A percentile compares a stretch with the other conserved stretches of the same genome.
Conservation (phyloP, 2,329 filamentous ascomycete species). For the Alternaria sp. region DNA sequence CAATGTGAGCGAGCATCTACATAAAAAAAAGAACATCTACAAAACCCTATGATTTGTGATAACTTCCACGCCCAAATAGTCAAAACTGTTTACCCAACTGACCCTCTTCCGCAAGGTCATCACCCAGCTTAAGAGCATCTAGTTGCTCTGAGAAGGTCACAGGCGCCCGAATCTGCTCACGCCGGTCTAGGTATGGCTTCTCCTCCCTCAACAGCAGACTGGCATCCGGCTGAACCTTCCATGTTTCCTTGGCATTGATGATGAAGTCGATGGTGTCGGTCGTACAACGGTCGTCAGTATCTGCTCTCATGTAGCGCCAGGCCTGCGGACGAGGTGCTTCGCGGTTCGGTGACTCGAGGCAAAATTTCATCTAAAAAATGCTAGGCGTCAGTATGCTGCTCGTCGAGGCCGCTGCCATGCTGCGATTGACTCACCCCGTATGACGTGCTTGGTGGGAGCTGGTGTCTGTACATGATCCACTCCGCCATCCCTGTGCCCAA, state of each 20-base stretch:
- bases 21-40: not conserved
- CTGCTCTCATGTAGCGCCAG: constrained; percentile 27
- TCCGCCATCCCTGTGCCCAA: constrained; percentile 17
- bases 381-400: not conserved
- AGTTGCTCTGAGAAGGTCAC: constrained; percentile 1
- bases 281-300: not conserved
- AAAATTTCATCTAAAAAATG: constrained; percentile 30
- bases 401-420: not conserved
- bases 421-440: constrained; percentile 8
- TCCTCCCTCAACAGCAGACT: constrained; percentile 3
- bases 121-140: constrained; percentile 3
- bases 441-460: not conserved
- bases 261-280: constrained; percentile 7
- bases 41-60: not conserved
- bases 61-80: not conserved
- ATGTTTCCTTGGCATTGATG: not conserved
- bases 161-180: not conserved
- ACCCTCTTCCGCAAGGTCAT: constrained; percentile 13
- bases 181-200: not conserved
- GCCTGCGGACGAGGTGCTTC: constrained; percentile 26
- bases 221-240: constrained; percentile 9
- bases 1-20: not conserved
- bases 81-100: not conserved
- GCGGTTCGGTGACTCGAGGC: constrained; percentile 26
- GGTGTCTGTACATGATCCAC: constrained; percentile 9